Evolutionary conservation across 2,329 filamentous ascomycete genomes (phyloP).

Genomic region (Aspergillus chevalieri): DNA sequence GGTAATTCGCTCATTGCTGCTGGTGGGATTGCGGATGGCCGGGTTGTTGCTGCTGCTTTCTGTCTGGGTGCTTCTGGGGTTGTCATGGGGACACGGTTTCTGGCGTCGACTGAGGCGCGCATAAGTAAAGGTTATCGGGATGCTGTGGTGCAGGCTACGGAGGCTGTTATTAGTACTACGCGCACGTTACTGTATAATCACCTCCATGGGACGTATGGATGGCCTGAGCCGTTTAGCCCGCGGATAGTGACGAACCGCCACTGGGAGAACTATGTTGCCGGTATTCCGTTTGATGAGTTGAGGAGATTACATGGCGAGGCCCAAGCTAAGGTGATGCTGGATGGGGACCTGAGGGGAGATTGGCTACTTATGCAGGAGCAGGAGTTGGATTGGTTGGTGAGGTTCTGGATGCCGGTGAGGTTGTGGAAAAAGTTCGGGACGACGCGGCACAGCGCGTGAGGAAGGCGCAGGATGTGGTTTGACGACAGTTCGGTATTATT

Average conservation of each 20-base stretch:
- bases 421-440: conserved; percentile 29
- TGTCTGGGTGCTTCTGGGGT: conserved; percentile 50
- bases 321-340: conserved; percentile 34
- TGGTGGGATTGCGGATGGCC: conserved; percentile 49
- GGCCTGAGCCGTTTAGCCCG: conserved; percentile 56
- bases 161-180: conserved; percentile 49
- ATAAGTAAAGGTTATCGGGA: conserved; percentile 48
- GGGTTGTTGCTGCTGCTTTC: conserved; percentile 46
- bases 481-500: neutral
- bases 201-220: conserved; percentile 52
- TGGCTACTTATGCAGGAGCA: conserved; percentile 48
- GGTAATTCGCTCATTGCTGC: conserved; percentile 46
- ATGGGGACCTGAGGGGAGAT: conserved; percentile 44
- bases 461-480: neutral
- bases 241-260: conserved; percentile 33
- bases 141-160: conserved; percentile 45
- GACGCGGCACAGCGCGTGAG: conserved; percentile 1
- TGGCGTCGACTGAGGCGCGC: conserved; percentile 49
- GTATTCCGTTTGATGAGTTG: conserved; percentile 42
- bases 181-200: conserved; percentile 50
- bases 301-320: conserved; percentile 40
- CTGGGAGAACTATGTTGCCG: conserved; percentile 24
- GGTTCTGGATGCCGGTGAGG: conserved; percentile 34
- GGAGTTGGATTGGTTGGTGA: conserved; percentile 41
- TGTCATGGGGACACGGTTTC: conserved; percentile 59